Base-by-base conservation (phyloP, 176 grass and related monocot species). In the Pontederia paniculata region DNA sequence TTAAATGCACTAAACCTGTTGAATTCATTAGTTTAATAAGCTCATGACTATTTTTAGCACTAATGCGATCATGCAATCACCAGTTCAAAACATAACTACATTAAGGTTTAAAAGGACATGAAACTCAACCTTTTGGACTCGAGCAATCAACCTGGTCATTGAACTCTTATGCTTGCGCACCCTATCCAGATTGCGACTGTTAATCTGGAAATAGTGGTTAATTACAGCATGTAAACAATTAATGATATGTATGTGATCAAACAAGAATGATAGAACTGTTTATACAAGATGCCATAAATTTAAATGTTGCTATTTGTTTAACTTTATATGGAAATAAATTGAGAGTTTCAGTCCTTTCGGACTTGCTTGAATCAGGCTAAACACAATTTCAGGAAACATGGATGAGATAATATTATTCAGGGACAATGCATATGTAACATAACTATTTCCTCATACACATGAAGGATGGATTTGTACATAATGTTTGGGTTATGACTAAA, bases 111-210 rank as follows among this genome's bases (percentile, higher is more conserved):
- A 22, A 45, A 8, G 5, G 45, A 68, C 14, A 9, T 20, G 42
- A 55, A 45, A 56, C 10, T 17, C 19, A 50, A 70, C 68, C 55
- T 70, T 70, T 18, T 70, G 68, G 19, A 70, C 55, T 41, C 42
- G 44, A 59, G 54, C 68, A 50, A 19, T 70, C 44, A 70, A 59
- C 45, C 68, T 70, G 12, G 68, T 59, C 68, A 60, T 70, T 50
- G 55, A 15, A 59, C 68, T 60, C 54, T 70, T 59, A 41, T 58
- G 54, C 68, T 60, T 70, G 55, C 55, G 23, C 15, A 70, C 68
- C 45, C 23, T 59, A 16, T 70, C 68, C 45, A 70, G 41, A 45
- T 70, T 70, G 55, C 22, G 23, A 25, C 68, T 70, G 10, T 45
- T 50, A 17, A 70, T 70, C 55, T 70, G 55, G 21, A 70, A 7